Evolutionary conservation across 2,329 filamentous ascomycete species (phyloP).

Genomic region (Apiospora marii): DNA sequence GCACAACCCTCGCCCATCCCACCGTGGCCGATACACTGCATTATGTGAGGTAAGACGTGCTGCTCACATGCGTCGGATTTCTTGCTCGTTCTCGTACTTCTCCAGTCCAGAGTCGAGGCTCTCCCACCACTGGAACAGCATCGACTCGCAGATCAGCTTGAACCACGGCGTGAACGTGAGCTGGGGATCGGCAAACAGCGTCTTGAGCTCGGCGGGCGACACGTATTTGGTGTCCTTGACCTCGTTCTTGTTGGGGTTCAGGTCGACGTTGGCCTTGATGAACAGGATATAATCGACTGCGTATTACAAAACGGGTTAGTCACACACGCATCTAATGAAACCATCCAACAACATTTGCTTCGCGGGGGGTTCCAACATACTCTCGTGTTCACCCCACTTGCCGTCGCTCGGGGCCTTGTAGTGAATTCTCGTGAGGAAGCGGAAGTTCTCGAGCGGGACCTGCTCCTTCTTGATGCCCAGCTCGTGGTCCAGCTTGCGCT

Average conservation of each 20-base stretch:
- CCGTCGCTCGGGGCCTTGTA: slow-evolving; percentile 97
- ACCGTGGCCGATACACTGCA: background rate
- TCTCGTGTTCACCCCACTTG: slow-evolving; percentile 99
- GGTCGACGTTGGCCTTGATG: slow-evolving; percentile 91
- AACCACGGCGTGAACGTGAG: slow-evolving; percentile 98
- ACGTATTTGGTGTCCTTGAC: slow-evolving; percentile 87
- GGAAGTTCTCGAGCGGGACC: slow-evolving; percentile 90
- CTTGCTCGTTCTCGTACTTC: slow-evolving; percentile 83
- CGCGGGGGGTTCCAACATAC: slow-evolving; percentile 60
- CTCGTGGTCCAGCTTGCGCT: slow-evolving; percentile 93
- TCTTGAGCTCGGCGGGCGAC: slow-evolving; percentile 79
- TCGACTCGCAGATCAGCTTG: slow-evolving; percentile 96
- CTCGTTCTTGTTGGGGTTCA: slow-evolving; percentile 86
- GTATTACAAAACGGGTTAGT: slow-evolving; percentile 31
- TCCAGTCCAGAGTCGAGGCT: slow-evolving; percentile 83
- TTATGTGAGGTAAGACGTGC: slow-evolving; percentile 13
- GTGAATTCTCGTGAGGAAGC: slow-evolving; percentile 95
- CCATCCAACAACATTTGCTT: background rate
- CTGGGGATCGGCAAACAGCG: slow-evolving; percentile 81
- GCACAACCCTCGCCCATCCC: background rate
- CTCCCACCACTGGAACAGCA: slow-evolving; percentile 98
- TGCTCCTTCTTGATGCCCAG: slow-evolving; percentile 89
- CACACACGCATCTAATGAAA: slow-evolving; percentile 3
- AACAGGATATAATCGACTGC: slow-evolving; percentile 98
- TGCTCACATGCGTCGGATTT: slow-evolving; percentile 81